Conservation (phyloP, 768 basidiomycete species). For the Hericium rajendrae region DNA sequence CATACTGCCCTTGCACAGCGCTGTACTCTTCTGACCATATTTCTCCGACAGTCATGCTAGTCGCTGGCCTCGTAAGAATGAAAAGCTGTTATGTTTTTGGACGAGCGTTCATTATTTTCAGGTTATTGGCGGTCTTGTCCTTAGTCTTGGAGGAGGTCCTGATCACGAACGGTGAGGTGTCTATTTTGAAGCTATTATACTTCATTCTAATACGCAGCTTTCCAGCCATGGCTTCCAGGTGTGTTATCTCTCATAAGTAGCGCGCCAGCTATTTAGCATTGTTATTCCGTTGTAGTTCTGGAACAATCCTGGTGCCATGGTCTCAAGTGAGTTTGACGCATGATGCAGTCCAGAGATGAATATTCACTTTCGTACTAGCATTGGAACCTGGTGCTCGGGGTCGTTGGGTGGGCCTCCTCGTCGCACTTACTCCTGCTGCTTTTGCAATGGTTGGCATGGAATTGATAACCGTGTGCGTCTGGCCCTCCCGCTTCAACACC, state of each 20-base stretch:
- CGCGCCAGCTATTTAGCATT: not conserved
- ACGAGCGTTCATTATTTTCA: not conserved
- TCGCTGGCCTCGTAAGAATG: constrained; percentile 10
- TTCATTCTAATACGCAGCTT: too few species aligned
- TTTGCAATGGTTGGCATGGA: constrained; percentile 15
- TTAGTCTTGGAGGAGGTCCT: constrained; percentile 12
- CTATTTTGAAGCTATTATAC: too few species aligned
- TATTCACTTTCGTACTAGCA: not conserved
- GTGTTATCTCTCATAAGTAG: not conserved
- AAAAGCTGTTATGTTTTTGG: not conserved
- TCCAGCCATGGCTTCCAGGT: constrained; percentile 13
- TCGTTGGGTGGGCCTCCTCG: constrained; percentile 11
- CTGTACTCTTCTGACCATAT: not conserved
- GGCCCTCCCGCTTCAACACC: too few species aligned
- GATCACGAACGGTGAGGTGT: constrained; percentile 10
- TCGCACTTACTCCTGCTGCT: constrained; percentile 9
- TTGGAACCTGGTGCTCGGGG: constrained; percentile 12
- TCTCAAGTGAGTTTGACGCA: constrained; percentile 6
- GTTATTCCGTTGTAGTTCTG: constrained; percentile 7
- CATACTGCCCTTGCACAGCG: not conserved
- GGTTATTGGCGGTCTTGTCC: constrained; percentile 12
- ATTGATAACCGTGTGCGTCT: constrained; percentile 10
- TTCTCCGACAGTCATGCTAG: constrained; percentile 10
- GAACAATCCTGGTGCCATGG: constrained; percentile 11
- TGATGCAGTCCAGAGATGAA: not conserved